Base-by-base conservation (phyloP, 768 basidiomycete genomes). In the Suillus occidentalis region DNA sequence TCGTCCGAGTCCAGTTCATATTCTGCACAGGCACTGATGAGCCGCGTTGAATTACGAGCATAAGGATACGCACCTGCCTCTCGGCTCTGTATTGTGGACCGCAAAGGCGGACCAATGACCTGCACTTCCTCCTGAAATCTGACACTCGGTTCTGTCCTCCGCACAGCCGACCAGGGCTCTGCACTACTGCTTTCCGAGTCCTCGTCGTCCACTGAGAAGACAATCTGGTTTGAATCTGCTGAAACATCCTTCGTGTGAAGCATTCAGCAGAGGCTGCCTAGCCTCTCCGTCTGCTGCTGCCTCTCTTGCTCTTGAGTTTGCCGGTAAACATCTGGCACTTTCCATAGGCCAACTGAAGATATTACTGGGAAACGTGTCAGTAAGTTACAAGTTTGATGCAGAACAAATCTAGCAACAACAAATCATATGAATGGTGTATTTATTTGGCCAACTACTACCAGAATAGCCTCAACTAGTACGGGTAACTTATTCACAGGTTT, bases 1-100 rank as follows among this genome's bases (percentile, higher is more conserved):
- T 93, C 92, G 74, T 95, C 94, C 0, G 86, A 81, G 72, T 96
- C 94, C 22, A 92, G 84, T 14, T 96, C 95, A 75, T 82, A 97
- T 72, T 92, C 94, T 95, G 69, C 6, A 58, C 37, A 52, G 2
- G 57, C 43, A 66, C 53, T 66, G 25, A 62, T 67, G 57, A 73
- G 63, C 39, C 18, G 37, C 52, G 60, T 22, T 47, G 57, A 64
- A 57, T 40, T 43, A 55, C 61, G 59, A 36, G 6, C n/a, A 57
- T 31, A 22, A 64, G 76, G 74, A 68, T 72, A 86, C 90, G 75
- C 74, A 94, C 92, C 91, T 74, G 87, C 81, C 80, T 95, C 93
- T 63, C 94, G 88, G 73, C 92, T 94, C 61, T 87, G 79, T 36
- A 82, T 77, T 28, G 89, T 92, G 25, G 92, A 95, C 73, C 87